Base-by-base conservation (phyloP, 345 rosid species). In the Kandelia obovata region DNA sequence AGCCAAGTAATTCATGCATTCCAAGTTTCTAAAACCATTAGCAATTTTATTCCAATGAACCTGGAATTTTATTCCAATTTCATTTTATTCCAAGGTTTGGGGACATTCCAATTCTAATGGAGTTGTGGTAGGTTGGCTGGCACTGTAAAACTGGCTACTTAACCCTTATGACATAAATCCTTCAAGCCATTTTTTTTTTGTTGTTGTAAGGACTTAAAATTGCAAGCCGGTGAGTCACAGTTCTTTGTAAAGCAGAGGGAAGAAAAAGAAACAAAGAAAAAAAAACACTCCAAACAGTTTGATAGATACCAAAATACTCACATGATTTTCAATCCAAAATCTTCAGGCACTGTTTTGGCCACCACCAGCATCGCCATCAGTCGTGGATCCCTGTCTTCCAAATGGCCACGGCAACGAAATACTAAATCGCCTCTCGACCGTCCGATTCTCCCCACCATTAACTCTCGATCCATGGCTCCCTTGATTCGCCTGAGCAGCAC, bases 391-490 rank as follows among this genome's bases (percentile, higher is more conserved):
- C 2, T 73, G 78, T 15, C 78, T 66, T 9, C 81, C 65, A 67
- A 80, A 80, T 17, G 70, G 72, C 78, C 73, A 60, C 13, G 86
- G 86, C 56, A 80, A 53, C 46, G 70, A 63, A 62, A 83, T 80
- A 46, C 82, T 83, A 43, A 80, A 80, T 53, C 78, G 71, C 70
- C 86, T 79, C 75, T 69, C 79, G 31, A 67, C 20, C 0, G 70
- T 11, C 72, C 74, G 69, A 62, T 57, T 61, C 28, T 63, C 74
- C 35, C 79, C 75, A 11, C 28, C 70, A 57, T 51, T 74, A 19
- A 61, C 71, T 47, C 71, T 68, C 5, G 51, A 71, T 25, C 8
- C 69, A 62, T 68, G 62, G 31, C 25, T 39, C 61, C 64, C 70
- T 65, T 56, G 63, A 57, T 49, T 63, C 19, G 62, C 75, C 46